Percentiles rank a stretch among this genome's conserved stretches.
phyloP scores from a whole-genome alignment of 202 grass and related monocot genomes.

The Alloteropsis angusta region DNA sequence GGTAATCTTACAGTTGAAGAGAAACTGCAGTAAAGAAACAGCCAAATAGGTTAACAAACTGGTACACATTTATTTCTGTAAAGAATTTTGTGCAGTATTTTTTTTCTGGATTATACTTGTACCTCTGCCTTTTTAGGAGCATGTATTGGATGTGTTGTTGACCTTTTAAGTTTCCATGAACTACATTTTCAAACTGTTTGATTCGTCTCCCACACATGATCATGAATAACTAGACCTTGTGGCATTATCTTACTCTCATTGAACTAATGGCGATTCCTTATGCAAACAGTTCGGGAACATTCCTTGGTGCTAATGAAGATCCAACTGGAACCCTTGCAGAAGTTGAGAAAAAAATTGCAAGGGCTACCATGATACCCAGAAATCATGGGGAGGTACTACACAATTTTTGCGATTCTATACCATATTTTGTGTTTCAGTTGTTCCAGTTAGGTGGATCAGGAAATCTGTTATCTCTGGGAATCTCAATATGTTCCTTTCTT shows the following conservation, averaged over 20 bases:
- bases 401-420: background rate
- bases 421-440: background rate
- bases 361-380: constrained; percentile 73
- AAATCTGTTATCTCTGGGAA: background rate
- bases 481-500: background rate
- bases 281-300: constrained; percentile 83
- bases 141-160: background rate
- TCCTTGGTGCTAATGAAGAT: constrained; percentile 80
- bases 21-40: background rate
- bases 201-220: background rate
- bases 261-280: constrained; percentile 20
- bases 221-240: background rate
- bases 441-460: background rate
- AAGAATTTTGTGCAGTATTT: background rate
- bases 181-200: background rate
- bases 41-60: background rate
- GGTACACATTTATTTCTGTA: background rate
- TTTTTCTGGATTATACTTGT: background rate
- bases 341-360: constrained; percentile 88
- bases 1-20: constrained; percentile 30
- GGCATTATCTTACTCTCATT: background rate
- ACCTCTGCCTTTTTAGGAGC: background rate
- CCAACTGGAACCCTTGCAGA: constrained; percentile 58
- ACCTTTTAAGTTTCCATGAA: constrained; percentile 2
- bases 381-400: constrained; percentile 76